A percentile compares a stretch with the other conserved stretches of the same genome.
phyloP scores from a whole-genome alignment of 768 basidiomycete genomes.

The Suillus hirtellus region DNA sequence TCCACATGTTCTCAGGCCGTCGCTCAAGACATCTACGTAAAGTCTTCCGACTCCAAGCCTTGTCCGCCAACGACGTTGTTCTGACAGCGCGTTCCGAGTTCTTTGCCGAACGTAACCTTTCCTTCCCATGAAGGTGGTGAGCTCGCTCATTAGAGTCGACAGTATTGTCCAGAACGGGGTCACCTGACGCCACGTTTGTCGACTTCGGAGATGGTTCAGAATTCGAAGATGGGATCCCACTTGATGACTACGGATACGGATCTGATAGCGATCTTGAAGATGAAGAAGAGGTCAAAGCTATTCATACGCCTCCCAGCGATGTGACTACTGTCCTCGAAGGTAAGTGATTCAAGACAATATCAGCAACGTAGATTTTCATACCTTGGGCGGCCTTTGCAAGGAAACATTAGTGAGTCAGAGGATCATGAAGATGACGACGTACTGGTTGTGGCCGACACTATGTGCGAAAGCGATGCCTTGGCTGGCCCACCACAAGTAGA shows the following conservation, averaged over 20 bases:
- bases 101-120: slow-evolving; percentile 26
- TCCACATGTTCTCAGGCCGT: slow-evolving; percentile 30
- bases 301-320: neutral
- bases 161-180: slow-evolving; percentile 18
- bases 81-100: slow-evolving; percentile 29
- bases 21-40: slow-evolving; percentile 15
- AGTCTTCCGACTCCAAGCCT: slow-evolving; percentile 21
- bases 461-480: no score
- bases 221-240: slow-evolving; percentile 11
- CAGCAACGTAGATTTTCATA: neutral
- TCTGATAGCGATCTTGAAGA: slow-evolving; percentile 40
- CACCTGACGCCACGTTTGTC: slow-evolving; percentile 16
- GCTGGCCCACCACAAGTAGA: neutral
- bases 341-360: neutral
- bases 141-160: neutral
- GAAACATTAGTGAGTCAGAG: slow-evolving; percentile 14
- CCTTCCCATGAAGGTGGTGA: neutral
- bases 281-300: slow-evolving; percentile 8
- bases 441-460: slow-evolving; percentile 9
- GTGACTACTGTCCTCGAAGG: neutral
- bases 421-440: neutral
- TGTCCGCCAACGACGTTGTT: slow-evolving; percentile 31
- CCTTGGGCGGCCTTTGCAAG: neutral
- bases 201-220: slow-evolving; percentile 16
- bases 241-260: slow-evolving; percentile 31